Evolutionary conservation across 2,329 filamentous ascomycete genomes (phyloP).

Genomic region (Aspergillus tanneri): DNA sequence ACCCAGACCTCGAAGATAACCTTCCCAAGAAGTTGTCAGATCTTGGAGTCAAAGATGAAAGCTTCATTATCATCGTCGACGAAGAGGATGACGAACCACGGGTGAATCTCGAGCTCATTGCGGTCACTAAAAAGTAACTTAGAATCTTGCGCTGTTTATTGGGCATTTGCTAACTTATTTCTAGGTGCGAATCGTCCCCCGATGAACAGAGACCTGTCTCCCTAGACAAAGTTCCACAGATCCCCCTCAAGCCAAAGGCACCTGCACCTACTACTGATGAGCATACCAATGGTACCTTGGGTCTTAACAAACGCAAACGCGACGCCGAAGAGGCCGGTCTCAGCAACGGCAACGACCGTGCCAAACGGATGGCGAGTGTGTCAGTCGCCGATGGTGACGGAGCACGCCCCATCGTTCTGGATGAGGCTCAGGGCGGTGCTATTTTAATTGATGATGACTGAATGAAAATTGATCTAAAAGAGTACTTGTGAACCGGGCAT

Average conservation of each 20-base stretch:
- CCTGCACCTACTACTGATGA: slow-evolving; percentile 32
- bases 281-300: slow-evolving; percentile 25
- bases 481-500: too few species aligned
- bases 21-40: slow-evolving; percentile 75
- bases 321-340: slow-evolving; percentile 44
- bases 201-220: slow-evolving; percentile 43
- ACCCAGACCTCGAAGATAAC: slow-evolving; percentile 85
- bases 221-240: slow-evolving; percentile 42
- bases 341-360: slow-evolving; percentile 42
- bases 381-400: slow-evolving; percentile 43
- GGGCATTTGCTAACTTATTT: slow-evolving; percentile 15
- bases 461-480: slow-evolving; percentile 5
- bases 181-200: slow-evolving; percentile 30
- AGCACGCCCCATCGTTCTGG: slow-evolving; percentile 45
- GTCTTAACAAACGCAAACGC: slow-evolving; percentile 45
- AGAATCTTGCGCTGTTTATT: not conserved
- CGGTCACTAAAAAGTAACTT: slow-evolving; percentile 42
- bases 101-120: slow-evolving; percentile 71
- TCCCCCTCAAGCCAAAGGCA: slow-evolving; percentile 49
- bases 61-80: slow-evolving; percentile 80
- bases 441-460: slow-evolving; percentile 63
- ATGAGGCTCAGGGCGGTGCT: slow-evolving; percentile 56
- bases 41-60: slow-evolving; percentile 70
- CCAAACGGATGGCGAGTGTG: slow-evolving; percentile 38
- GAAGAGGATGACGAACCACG: slow-evolving; percentile 67